Evolutionary conservation across 2,329 filamentous ascomycete species (phyloP).

Genomic region (Pseudocercospora vitis): DNA sequence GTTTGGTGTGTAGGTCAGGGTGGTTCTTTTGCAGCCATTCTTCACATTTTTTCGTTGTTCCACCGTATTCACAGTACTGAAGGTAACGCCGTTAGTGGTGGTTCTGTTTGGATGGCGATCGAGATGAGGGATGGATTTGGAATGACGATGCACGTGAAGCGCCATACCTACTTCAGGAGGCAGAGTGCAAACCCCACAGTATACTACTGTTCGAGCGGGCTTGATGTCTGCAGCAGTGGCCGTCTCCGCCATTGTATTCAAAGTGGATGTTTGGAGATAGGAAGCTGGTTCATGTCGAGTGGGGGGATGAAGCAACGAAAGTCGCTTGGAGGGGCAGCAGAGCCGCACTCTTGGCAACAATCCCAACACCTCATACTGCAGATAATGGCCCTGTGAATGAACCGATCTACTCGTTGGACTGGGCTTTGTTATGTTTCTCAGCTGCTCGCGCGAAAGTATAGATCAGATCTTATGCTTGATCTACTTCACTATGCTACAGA

Average conservation of each 20-base stretch:
- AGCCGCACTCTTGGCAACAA: too few species aligned
- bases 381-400: too few species aligned
- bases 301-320: too few species aligned
- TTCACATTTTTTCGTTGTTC: conserved; percentile 93
- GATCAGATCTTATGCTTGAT: too few species aligned
- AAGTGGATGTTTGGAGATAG: background rate
- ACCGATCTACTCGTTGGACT: too few species aligned
- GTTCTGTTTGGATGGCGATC: background rate
- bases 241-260: conserved; percentile 35
- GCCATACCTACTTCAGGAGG: conserved; percentile 64
- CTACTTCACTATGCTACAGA: background rate
- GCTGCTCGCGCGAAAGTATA: too few species aligned
- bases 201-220: conserved; percentile 56
- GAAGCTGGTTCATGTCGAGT: background rate
- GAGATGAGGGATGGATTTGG: background rate
- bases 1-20: conserved; percentile 68
- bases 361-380: too few species aligned
- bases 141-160: conserved; percentile 7
- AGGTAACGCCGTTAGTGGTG: conserved; percentile 13
- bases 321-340: too few species aligned
- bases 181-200: conserved; percentile 66
- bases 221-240: conserved; percentile 27
- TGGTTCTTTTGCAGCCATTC: conserved; percentile 86
- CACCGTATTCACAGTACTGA: conserved; percentile 98
- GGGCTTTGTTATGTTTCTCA: too few species aligned